phyloP scores from a whole-genome alignment of 192 early-diverging fungal genomes.

The Mortierella alpina region DNA sequence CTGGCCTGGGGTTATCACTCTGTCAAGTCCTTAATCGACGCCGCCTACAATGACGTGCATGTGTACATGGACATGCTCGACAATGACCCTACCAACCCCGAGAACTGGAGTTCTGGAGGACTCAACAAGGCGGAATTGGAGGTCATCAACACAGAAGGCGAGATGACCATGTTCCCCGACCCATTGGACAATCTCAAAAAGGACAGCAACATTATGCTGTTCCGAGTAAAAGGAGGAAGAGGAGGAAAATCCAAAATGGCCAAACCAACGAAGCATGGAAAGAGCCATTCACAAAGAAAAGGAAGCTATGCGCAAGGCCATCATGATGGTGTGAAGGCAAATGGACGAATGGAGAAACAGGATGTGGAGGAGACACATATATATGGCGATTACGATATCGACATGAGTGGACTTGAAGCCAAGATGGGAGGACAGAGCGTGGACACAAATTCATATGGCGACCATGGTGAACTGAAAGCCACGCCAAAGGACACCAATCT shows the following conservation, averaged over 20 bases:
- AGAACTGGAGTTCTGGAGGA: conserved; percentile 10
- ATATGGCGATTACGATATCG: not conserved
- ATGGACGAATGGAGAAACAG: not conserved
- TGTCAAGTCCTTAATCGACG: conserved; percentile 37
- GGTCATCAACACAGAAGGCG: not conserved
- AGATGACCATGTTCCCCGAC: not conserved
- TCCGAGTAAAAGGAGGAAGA: not conserved
- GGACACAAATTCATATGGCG: not conserved
- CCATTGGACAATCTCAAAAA: not conserved
- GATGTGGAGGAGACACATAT: not conserved
- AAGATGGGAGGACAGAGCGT: not conserved
- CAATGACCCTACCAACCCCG: conserved; percentile 33
- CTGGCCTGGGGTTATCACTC: conserved; percentile 51
- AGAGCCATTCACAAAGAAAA: too few relatives aligned
- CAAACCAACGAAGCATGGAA: too few relatives aligned
- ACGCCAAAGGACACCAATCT: not conserved
- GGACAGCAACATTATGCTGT: not conserved
- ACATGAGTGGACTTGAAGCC: not conserved
- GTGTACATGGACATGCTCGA: conserved; percentile 49
- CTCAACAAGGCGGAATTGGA: not conserved
- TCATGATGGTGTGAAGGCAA: not conserved
- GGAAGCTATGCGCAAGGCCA: too few relatives aligned
- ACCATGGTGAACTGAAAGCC: not conserved
- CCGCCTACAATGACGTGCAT: conserved; percentile 23
- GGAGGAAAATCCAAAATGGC: not conserved